Evolutionary conservation across 441 rosid species (phyloP).

Genomic region (Erodium texanum): DNA sequence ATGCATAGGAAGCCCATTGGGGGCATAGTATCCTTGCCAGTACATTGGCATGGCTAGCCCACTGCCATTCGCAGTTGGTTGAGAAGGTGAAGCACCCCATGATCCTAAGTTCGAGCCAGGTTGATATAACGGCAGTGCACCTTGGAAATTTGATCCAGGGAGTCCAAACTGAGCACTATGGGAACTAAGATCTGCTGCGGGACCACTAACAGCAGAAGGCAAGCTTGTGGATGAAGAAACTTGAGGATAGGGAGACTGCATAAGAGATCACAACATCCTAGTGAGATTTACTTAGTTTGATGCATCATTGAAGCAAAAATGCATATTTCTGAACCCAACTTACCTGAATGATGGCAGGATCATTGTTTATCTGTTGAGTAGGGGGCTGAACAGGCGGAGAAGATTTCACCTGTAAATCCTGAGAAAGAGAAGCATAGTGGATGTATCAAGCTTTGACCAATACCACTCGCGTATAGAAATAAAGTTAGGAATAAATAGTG

Average conservation of each 20-base stretch:
- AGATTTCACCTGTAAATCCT: slow-evolving; percentile 96
- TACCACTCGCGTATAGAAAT: background rate
- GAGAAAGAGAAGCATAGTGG: slow-evolving; percentile 16
- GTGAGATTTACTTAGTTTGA: slow-evolving; percentile 12
- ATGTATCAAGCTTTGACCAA: background rate
- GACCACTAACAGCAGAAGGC: slow-evolving; percentile 47
- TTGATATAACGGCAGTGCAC: slow-evolving; percentile 66
- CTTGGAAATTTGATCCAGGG: slow-evolving; percentile 60
- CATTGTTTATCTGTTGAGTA: slow-evolving; percentile 55
- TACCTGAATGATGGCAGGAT: slow-evolving; percentile 94
- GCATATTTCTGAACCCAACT: slow-evolving; percentile 9
- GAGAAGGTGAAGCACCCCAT: slow-evolving; percentile 70
- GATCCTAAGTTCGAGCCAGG: slow-evolving; percentile 71
- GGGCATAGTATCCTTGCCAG: slow-evolving; percentile 80
- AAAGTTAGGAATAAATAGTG: background rate
- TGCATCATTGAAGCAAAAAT: background rate
- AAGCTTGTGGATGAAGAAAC: slow-evolving; percentile 44
- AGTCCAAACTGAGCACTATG: slow-evolving; percentile 51
- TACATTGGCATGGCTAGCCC: slow-evolving; percentile 69
- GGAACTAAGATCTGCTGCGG: slow-evolving; percentile 45
- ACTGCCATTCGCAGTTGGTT: slow-evolving; percentile 49
- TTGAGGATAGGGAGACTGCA: slow-evolving; percentile 82
- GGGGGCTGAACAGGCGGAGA: slow-evolving; percentile 71
- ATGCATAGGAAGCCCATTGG: slow-evolving; percentile 65
- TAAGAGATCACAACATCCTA: slow-evolving; percentile 15